Evolutionary conservation across 2,329 filamentous ascomycete genomes (phyloP), one percentile per base, ranked within the genome.

Genomic region (Torrubiellomyces zombiae): DNA sequence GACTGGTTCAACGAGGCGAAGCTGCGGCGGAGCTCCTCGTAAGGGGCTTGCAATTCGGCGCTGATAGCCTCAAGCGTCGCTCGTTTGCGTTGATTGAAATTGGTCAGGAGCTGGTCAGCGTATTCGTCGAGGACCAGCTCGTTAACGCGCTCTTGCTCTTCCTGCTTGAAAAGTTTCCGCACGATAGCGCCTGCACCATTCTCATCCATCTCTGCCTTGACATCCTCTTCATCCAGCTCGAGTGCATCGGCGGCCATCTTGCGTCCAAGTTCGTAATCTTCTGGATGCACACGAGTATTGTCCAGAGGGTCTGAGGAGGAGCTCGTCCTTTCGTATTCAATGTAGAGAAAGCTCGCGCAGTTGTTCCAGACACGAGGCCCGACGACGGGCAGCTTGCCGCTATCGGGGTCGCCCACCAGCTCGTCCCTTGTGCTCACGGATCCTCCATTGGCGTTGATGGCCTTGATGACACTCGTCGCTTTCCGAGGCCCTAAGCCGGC

Each of bases 211-310:
- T 95, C 85, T 2, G 79, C 82, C 51, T 93, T 91, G 45, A 98
- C 82, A 42, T 98, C 89, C 56, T 98, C 89, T 53, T 98, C 89
- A 39, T 98, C 89, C 37, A 98, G 64, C 46, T 94, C 86, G 23
- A 98, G 61, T 10, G 89, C 89, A 58, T 98, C 89, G 4, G 89
- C 89, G 12, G 89, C 89, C 76, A 98, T 95, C 55, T 98, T 98
- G 38, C 86, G 80, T 24, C 83, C 89, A 32, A 98, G 75, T 38
- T 98, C 89, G 50, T 98, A 98, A 47, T 98, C 89, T 56, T 98
- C 89, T 2, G 89, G 89, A 43, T 98, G 89, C 11, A 98, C 83
- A 57, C 89, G 79, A 23, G 89, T 98, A 45, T 89, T 92, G 52
- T 98, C 89, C 14, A 98, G 63, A 30, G 91, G 92, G 45, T 98